Evolutionary conservation across 345 rosid species (phyloP).

Genomic region (Citrus unshiu): DNA sequence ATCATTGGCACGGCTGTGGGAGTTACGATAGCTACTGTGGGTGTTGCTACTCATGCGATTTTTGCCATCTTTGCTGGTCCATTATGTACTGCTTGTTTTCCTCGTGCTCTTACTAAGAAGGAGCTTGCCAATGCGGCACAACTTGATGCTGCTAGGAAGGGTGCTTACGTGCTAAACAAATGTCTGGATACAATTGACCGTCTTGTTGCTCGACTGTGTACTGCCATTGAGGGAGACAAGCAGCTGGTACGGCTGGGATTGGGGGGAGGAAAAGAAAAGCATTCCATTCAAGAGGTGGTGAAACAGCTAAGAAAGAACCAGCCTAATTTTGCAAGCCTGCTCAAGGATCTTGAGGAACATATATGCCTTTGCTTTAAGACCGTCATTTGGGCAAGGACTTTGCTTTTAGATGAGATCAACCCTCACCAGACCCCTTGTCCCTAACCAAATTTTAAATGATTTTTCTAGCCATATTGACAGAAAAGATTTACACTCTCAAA

Average conservation of each 20-base stretch:
- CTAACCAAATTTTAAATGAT: neutral
- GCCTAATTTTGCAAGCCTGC: constrained; percentile 32
- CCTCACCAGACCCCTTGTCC: constrained; percentile 16
- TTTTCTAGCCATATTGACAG: neutral
- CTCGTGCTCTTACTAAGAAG: constrained; percentile 45
- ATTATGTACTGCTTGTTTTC: constrained; percentile 36
- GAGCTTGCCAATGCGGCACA: constrained; percentile 50
- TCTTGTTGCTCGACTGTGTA: constrained; percentile 48
- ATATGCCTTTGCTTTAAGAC: constrained; percentile 55
- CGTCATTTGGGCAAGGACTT: constrained; percentile 54
- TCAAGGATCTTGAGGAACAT: constrained; percentile 61
- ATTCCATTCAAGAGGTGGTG: constrained; percentile 45
- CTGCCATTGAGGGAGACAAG: constrained; percentile 50
- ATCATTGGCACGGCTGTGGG: constrained; percentile 43
- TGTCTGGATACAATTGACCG: constrained; percentile 55
- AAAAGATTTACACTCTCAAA: neutral
- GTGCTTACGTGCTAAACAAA: constrained; percentile 46
- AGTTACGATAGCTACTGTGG: constrained; percentile 35
- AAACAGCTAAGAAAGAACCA: constrained; percentile 50
- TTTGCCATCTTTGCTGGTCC: constrained; percentile 50
- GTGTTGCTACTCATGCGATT: constrained; percentile 51
- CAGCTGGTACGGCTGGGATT: constrained; percentile 45
- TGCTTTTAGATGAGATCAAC: constrained; percentile 46
- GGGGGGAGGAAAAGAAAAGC: constrained; percentile 44
- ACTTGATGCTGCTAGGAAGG: constrained; percentile 65